These are phyloP conservation scores for Stachybotrys chartarum DNA, from an alignment of 2,329 filamentous ascomycete species.

Conservation along the genomic window DNA sequence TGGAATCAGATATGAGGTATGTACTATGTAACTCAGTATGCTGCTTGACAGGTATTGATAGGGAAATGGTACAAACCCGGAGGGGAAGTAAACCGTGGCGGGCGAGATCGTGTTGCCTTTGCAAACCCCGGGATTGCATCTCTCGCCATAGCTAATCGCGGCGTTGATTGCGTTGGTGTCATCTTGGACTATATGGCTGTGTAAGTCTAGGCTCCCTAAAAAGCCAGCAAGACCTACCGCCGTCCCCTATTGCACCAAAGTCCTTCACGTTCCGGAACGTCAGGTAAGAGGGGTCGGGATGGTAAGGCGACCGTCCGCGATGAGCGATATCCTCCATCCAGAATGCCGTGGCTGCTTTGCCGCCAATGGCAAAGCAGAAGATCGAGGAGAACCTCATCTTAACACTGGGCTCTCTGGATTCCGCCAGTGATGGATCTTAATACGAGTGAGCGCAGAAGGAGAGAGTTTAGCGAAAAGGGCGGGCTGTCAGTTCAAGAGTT, in stretches of 20 bases:
- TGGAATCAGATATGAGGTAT: conserved; percentile 63
- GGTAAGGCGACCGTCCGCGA: conserved; percentile 17
- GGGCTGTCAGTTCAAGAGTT: no score
- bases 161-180: conserved; percentile 20
- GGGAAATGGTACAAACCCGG: conserved; percentile 17
- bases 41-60: background rate
- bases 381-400: conserved; percentile 9
- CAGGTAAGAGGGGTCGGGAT: conserved; percentile 16
- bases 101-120: conserved; percentile 25
- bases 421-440: no score
- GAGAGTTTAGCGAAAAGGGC: no score
- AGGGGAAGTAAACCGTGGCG: conserved; percentile 29
- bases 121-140: conserved; percentile 16
- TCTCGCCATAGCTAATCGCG: conserved; percentile 15
- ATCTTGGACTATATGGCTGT: conserved; percentile 10
- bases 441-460: no score
- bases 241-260: conserved; percentile 20
- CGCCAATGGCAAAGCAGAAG: background rate
- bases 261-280: conserved; percentile 24
- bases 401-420: no score
- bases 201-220: conserved; percentile 1
- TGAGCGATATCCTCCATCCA: conserved; percentile 22
- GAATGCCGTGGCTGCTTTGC: conserved; percentile 7
- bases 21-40: conserved; percentile 31
- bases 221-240: conserved; percentile 9